Evolutionary conservation across 23 red algal genomes (phyloP), one percentile per base, ranked within the genome.

Genomic region (Gracilaria domingensis): DNA sequence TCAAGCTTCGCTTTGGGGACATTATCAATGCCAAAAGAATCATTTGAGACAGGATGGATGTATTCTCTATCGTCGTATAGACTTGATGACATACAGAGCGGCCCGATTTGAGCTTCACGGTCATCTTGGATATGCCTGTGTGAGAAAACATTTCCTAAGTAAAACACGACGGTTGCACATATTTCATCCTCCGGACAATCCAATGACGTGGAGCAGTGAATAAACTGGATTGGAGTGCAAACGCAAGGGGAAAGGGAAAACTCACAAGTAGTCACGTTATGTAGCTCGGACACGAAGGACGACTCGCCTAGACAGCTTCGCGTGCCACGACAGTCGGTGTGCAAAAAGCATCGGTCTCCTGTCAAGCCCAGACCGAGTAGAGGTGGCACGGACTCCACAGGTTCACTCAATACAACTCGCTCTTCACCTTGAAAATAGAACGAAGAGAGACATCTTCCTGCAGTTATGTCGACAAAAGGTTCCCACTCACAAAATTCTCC

Each of bases 401-500:
- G 59, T 30, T 64, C n/a, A 8, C 28, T n/a, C 28, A 64, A 64
- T 20, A 64, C 59, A 4, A 8, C n/a, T 4, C n/a, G n/a, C 28
- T 64, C 28, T n/a, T 30, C n/a, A n/a, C 28, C 59, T 30, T 30
- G 8, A 64, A 28, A 64, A 18, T 7, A n/a, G 59, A 7, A 18
- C n/a, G 59, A 64, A 64, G 59, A 64, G 59, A 64, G 4, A 20
- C 59, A 64, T 30, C 28, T 64, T 30, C 59, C 59, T 64, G 59
- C 7, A n/a, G 21, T 64, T 12, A 64, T 28, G 5, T 20, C 59
- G 7, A 30, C 21, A 6, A 64, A 30, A 12, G 59, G 59, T 8
- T n/a, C 21, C 59, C 59, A 64, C 28, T 64, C 59, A 30, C 59
- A 64, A 30, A 64, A 64, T 20, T 64, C 59, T 64, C 59, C 59